Base-by-base conservation (phyloP, 108 stramenopile species). In the Nitzschia sp. region DNA sequence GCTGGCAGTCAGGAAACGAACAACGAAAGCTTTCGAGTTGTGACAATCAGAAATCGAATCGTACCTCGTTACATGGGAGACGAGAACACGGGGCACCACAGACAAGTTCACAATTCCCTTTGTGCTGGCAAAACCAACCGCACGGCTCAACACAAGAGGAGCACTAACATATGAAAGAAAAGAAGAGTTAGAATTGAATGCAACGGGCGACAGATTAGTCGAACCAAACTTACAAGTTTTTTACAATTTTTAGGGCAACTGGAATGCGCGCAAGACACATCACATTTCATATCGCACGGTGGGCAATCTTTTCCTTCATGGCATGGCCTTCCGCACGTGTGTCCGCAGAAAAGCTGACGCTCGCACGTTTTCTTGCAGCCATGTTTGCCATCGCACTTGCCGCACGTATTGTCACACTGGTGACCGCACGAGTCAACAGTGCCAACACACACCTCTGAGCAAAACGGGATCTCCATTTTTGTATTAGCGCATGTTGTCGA, bases 81-180 rank as follows among this genome's bases (percentile, higher is more conserved):
- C 82, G 36, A 11, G 53, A 53, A 30, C 78, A 79, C 27, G 82
- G 78, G 0, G 78, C 82, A 65, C 82, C 78, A 68, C 82, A 83
- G 8, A 83, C 75, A 23, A 76, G 62, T 36, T 13, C 21, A 29
- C 82, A 83, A n/a, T 35, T 67, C 25, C 77, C 78, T 64, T 64
- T 36, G 29, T 79, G 78, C 29, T 73, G 54, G 45, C 82, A 83
- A 29, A 75, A 66, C 81, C 81, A 82, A 61, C 75, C 81, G 58
- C 81, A 82, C 22, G 60, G 58, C 32, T 41, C 38, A 6, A 41
- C 38, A 41, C 38, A 41, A 6, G 38, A 41, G 13, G 38, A 6
- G 38, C 38, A 41, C 38, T 41, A 13, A n/a, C n/a, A n/a, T n/a
- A n/a, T n/a, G n/a, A n/a, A n/a, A n/a, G n/a, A n/a, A n/a, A n/a